Percentiles rank a stretch among this genome's conserved stretches.
These are phyloP conservation scores for Obba rivulosa DNA, from an alignment of 768 basidiomycete genomes.

Conservation along the genomic window DNA sequence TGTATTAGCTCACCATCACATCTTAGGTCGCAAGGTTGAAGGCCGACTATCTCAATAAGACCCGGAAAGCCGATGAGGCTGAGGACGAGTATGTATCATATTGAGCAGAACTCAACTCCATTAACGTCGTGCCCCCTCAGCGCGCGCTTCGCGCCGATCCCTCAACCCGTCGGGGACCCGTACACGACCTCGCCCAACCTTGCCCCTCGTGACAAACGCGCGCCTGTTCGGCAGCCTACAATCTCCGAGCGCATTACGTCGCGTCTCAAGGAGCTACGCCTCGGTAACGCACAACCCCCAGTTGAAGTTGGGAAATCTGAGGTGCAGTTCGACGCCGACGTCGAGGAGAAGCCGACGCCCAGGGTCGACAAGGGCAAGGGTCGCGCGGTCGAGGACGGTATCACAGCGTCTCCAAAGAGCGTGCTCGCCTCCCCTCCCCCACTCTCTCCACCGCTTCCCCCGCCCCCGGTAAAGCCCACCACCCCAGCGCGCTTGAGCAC, in stretches of 20 bases:
- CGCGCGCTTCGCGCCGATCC: conserved; percentile 81
- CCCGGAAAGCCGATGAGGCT: conserved; percentile 81
- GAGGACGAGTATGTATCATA: conserved; percentile 78
- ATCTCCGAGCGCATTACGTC: conserved; percentile 85
- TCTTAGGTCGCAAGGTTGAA: conserved; percentile 57
- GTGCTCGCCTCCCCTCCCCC: conserved; percentile 52
- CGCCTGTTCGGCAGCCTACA: conserved; percentile 49
- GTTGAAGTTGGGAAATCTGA: conserved; percentile 12
- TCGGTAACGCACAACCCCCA: conserved; percentile 32
- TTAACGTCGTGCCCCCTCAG: conserved; percentile 33
- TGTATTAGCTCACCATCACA: background rate
- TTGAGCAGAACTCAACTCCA: conserved; percentile 10
- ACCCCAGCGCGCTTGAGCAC: conserved; percentile 15
- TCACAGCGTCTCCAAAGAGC: conserved; percentile 23
- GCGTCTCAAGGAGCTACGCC: conserved; percentile 76
- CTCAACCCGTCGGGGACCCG: conserved; percentile 50
- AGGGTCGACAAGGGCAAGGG: conserved; percentile 86
- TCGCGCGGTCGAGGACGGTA: conserved; percentile 44
- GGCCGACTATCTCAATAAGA: conserved; percentile 71
- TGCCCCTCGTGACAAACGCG: conserved; percentile 37
- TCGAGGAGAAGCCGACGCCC: conserved; percentile 28
- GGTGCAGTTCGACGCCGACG: conserved; percentile 25
- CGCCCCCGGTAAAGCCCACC: conserved; percentile 24
- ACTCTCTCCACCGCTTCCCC: conserved; percentile 56
- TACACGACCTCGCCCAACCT: conserved; percentile 79